phyloP scores from a whole-genome alignment of 2,329 filamentous ascomycete species.

The Mycogone perniciosa region DNA sequence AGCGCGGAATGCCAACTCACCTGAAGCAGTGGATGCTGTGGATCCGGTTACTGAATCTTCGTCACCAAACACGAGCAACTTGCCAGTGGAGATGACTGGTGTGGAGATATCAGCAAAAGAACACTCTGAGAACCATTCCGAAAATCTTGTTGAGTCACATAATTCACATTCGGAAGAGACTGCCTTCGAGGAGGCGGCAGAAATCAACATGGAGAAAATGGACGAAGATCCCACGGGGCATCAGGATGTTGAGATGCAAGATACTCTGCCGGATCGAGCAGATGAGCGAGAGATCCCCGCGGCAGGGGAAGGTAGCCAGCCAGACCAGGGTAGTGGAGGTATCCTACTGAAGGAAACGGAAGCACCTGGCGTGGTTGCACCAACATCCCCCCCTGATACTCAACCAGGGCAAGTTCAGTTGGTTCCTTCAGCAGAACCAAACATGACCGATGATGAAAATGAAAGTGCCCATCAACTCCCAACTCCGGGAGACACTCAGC shows the following conservation, averaged over 20 bases:
- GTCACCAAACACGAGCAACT: background rate
- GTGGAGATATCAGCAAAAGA: background rate
- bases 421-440: background rate
- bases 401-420: background rate
- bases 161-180: background rate
- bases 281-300: background rate
- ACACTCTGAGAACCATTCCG: background rate
- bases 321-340: background rate
- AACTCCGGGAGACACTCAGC: slow-evolving; percentile 5
- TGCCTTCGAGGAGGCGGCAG: background rate
- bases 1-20: background rate
- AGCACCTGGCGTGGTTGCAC: background rate
- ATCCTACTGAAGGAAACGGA: background rate
- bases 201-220: background rate
- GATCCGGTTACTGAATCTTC: background rate
- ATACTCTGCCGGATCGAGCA: background rate
- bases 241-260: slow-evolving; percentile 13
- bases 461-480: slow-evolving; percentile 1
- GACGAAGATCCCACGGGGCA: background rate
- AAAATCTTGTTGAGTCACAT: background rate
- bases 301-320: background rate
- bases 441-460: background rate
- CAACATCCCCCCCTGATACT: slow-evolving; percentile 1
- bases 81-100: background rate
- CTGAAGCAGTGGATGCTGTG: background rate